Evolutionary conservation across 306 rosid species (phyloP).

Genomic region (Leucaena leucocephala): DNA sequence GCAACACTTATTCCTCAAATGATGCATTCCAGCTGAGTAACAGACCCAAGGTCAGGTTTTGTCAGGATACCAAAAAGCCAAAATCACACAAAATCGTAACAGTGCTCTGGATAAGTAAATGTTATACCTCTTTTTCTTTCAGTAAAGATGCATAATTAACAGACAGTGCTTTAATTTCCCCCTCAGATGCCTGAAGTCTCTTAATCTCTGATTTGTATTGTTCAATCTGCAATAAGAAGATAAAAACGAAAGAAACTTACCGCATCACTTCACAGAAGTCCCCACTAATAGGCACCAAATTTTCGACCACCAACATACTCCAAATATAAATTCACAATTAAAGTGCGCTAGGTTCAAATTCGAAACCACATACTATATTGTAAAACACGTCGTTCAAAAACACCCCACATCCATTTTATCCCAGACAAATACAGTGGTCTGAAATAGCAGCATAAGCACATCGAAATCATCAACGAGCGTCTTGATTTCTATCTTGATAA

Average conservation of each 20-base stretch:
- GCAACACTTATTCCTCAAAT: slow-evolving; percentile 17
- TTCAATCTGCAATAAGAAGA: slow-evolving; percentile 60
- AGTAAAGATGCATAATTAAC: slow-evolving; percentile 88
- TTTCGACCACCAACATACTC: neutral
- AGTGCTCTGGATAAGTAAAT: slow-evolving; percentile 18
- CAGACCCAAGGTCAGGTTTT: slow-evolving; percentile 21
- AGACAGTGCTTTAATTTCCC: slow-evolving; percentile 88
- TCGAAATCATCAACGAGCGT: neutral
- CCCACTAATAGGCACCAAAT: slow-evolving; percentile 10
- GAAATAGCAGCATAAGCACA: neutral
- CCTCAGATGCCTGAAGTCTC: slow-evolving; percentile 92
- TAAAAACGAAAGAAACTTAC: slow-evolving; percentile 13
- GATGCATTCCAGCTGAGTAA: slow-evolving; percentile 22
- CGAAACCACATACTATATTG: neutral
- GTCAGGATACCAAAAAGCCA: slow-evolving; percentile 19
- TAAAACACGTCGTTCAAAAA: neutral
- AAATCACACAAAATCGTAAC: slow-evolving; percentile 15
- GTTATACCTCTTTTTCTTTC: slow-evolving; percentile 83
- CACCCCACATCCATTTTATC: neutral
- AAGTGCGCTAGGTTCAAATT: neutral
- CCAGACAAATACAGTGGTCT: neutral
- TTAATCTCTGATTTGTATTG: slow-evolving; percentile 75
- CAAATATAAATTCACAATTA: neutral
- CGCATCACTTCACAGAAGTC: slow-evolving; percentile 2
- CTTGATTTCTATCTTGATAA: neutral